Evolutionary conservation across 2,329 filamentous ascomycete species (phyloP), one percentile per base, ranked within the genome.

Genomic region (Alternaria metachromatica): DNA sequence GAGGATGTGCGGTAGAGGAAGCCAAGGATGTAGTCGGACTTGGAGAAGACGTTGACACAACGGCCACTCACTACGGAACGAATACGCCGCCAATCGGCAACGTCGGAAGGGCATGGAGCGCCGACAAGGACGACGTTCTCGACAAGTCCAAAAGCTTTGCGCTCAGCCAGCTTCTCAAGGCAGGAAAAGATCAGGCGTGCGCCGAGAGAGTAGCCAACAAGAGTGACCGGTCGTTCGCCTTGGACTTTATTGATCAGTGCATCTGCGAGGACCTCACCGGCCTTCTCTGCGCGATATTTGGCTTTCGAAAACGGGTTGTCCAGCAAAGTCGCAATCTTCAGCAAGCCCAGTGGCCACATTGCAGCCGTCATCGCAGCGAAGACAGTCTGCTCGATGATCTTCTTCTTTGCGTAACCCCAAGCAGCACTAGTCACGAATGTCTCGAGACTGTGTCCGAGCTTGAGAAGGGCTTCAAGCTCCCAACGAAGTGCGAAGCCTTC

Each of bases 1-100:
- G 90, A 94, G 44, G 92, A 93, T 3, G 93, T 90, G 48, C 94
- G 89, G 78, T 97, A 97, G 18, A 97, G 83, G 76, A 97, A 95
- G 1, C 89, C 94, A 1, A 97, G 88, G 30, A 97, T 89, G 73
- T 93, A 92, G 79, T 97, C 94, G 64, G 96, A 94, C 56, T 90
- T 89, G 2, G 92, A 95, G 80, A 91, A 97, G 9, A 95, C 93
- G 71, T 97, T 97, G 71, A 97, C 91, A 8, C 97, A 85, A 61
- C 91, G 87, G 3, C 94, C 94, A 2, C 90, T 88, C 0, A 97
- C 93, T 1, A 95, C 92, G 48, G 87, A 88, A 28, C 93, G 88
- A 69, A 97, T 88, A 41, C 88, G 84, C 48, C 90, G 87, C 94
- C 94, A 97, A 69, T 93, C 88, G 2, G 85, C 85, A 0, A 87